Percentiles rank a stretch among this genome's conserved stretches.
Conservation (phyloP, 345 rosid species). For the Adansonia digitata region DNA sequence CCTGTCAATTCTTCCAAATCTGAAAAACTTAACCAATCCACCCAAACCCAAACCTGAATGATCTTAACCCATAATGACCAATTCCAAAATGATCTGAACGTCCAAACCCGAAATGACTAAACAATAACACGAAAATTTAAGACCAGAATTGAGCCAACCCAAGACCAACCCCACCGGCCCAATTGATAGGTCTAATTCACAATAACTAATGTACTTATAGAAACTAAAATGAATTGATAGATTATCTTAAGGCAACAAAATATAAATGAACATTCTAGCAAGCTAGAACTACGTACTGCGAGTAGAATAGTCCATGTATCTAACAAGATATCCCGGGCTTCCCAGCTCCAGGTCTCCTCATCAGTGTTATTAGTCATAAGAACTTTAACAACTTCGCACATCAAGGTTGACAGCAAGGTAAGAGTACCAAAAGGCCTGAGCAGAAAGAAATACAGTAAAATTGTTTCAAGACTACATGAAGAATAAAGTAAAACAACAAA, state of each 20-base stretch:
- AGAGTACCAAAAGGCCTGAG: slow-evolving; percentile 89
- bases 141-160: background rate
- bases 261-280: background rate
- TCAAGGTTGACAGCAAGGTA: slow-evolving; percentile 66
- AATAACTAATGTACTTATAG: background rate
- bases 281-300: slow-evolving; percentile 41
- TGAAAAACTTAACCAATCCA: background rate
- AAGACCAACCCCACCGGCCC: too few species aligned
- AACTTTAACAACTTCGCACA: slow-evolving; percentile 89
- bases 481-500: slow-evolving; percentile 1
- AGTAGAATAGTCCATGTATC: slow-evolving; percentile 93
- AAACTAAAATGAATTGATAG: slow-evolving; percentile 10
- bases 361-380: slow-evolving; percentile 53
- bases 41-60: background rate
- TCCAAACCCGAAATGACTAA: background rate
- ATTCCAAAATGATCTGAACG: background rate
- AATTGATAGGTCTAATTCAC: background rate
- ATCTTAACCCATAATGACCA: background rate
- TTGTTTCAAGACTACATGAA: slow-evolving; percentile 4
- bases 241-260: slow-evolving; percentile 7
- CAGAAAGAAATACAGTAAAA: slow-evolving; percentile 21
- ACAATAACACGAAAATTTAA: background rate
- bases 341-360: slow-evolving; percentile 95
- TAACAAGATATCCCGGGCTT: slow-evolving; percentile 90
- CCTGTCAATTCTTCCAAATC: background rate